phyloP scores from a whole-genome alignment of 345 rosid species.

The Angophora floribunda region DNA sequence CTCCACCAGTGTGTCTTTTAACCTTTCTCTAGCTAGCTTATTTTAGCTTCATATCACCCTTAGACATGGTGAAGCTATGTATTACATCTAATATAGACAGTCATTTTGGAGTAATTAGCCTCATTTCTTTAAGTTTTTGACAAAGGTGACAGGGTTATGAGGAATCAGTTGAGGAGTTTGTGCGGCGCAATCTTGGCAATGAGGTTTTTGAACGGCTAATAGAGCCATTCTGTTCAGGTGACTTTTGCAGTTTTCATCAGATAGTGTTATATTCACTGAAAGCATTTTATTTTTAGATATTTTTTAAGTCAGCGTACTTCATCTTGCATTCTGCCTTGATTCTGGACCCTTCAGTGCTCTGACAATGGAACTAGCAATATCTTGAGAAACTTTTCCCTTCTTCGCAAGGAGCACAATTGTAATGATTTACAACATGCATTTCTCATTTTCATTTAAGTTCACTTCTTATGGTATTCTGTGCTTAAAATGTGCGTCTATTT shows the following conservation, averaged over 20 bases:
- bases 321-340: not conserved
- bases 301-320: not conserved
- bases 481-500: not conserved
- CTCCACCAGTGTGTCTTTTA: constrained; percentile 79
- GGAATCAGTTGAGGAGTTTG: constrained; percentile 96
- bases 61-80: not conserved
- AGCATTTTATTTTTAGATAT: not conserved
- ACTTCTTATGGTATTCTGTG: not conserved
- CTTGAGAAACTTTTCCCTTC: not conserved
- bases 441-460: not conserved
- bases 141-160: constrained; percentile 90
- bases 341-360: not conserved
- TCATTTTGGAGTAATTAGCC: constrained; percentile 12
- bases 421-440: not conserved
- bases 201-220: constrained; percentile 94
- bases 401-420: not conserved
- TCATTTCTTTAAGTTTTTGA: constrained; percentile 41
- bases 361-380: not conserved
- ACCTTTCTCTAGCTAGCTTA: not conserved
- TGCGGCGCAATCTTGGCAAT: constrained; percentile 81
- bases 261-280: not conserved
- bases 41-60: not conserved
- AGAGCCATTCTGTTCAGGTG: constrained; percentile 98
- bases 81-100: not conserved
- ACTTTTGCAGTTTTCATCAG: not conserved